Conservation (phyloP, 129 eudicot genomes). For the Lactuca sativa region DNA sequence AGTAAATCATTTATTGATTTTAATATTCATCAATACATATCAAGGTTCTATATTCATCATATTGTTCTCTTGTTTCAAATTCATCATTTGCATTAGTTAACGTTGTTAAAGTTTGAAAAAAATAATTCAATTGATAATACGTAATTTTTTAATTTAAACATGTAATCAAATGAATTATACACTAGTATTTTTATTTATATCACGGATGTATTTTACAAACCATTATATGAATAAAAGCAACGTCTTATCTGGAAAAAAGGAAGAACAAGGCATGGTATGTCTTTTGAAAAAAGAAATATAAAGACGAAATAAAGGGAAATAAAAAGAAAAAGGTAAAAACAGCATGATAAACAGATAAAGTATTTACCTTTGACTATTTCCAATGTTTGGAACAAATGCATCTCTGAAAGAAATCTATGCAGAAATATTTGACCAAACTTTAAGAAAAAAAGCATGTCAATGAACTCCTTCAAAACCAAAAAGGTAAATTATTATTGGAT, state of each 20-base stretch:
- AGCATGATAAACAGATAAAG: conserved; percentile 15
- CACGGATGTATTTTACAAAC: background rate
- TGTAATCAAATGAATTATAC: background rate
- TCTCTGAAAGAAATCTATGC: conserved; percentile 16
- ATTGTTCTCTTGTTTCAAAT: too few relatives aligned
- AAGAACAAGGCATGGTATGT: conserved; percentile 6
- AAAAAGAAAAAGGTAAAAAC: conserved; percentile 16
- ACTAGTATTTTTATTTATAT: background rate
- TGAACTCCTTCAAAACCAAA: conserved; percentile 10
- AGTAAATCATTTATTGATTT: too few relatives aligned
- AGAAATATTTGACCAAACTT: conserved; percentile 32
- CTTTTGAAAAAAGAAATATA: conserved; percentile 29
- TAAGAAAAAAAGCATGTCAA: conserved; percentile 22
- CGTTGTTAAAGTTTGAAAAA: too few relatives aligned
- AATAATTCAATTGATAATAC: too few relatives aligned
- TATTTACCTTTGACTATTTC: conserved; percentile 16
- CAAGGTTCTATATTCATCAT: too few relatives aligned
- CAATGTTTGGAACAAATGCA: conserved; percentile 1
- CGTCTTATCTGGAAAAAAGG: background rate
- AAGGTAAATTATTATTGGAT: background rate
- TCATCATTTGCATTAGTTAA: too few relatives aligned
- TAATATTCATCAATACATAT: too few relatives aligned
- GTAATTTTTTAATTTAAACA: too few relatives aligned
- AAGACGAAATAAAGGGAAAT: background rate
- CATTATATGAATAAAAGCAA: background rate